Conservation (phyloP, 2,329 filamentous ascomycete species). For the Blastomyces parvus region DNA sequence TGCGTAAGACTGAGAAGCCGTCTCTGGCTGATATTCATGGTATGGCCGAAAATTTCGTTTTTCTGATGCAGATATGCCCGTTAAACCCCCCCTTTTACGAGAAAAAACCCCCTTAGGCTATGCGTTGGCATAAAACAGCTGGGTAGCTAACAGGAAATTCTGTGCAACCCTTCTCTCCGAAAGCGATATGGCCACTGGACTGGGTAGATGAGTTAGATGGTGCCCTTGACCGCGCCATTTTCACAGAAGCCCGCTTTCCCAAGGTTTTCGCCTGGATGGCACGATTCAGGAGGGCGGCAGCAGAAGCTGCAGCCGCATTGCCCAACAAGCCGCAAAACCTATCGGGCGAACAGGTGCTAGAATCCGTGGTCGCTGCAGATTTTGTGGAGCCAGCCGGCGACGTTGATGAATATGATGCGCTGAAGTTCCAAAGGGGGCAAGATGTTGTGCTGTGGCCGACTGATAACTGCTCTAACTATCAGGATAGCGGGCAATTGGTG, state of each 20-base stretch:
- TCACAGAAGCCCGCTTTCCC: conserved; percentile 48
- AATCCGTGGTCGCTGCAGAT: conserved; percentile 32
- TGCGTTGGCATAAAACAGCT: neutral
- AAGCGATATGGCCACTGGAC: conserved; percentile 55
- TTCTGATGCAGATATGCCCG: conserved; percentile 4
- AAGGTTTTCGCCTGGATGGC: conserved; percentile 54
- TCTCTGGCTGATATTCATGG: conserved; percentile 59
- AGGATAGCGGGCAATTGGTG: conserved; percentile 49
- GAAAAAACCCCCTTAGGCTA: neutral
- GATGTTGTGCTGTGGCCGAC: conserved; percentile 52
- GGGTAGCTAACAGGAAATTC: neutral
- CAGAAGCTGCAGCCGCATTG: conserved; percentile 32
- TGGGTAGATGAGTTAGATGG: conserved; percentile 53
- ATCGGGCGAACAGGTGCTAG: conserved; percentile 40
- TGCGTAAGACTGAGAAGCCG: conserved; percentile 46
- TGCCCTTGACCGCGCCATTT: conserved; percentile 44
- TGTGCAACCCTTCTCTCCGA: conserved; percentile 8
- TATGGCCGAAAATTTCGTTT: conserved; percentile 15
- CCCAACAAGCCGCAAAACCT: conserved; percentile 37
- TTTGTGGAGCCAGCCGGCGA: conserved; percentile 39
- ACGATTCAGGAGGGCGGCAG: conserved; percentile 47
- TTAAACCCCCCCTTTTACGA: neutral
- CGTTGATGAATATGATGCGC: conserved; percentile 45
- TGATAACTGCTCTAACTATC: conserved; percentile 52
- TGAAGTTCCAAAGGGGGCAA: conserved; percentile 45